Evolutionary conservation across 2,329 filamentous ascomycete genomes (phyloP).

Genomic region (Zasmidium citrigriseum): DNA sequence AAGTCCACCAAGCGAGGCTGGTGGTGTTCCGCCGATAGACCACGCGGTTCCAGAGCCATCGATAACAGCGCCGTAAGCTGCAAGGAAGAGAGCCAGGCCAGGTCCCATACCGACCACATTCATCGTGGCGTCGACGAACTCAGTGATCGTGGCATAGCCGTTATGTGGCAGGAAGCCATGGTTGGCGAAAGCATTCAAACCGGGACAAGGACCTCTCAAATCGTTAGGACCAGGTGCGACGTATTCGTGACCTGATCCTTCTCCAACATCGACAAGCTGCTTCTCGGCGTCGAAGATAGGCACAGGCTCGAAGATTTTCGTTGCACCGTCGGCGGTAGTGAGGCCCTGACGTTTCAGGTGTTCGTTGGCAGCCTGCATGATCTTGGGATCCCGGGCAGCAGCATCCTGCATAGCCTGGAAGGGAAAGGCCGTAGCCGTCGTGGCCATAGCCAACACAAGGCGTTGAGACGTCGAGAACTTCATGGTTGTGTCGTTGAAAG

Average conservation of each 20-base stretch:
- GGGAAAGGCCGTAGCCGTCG: not conserved
- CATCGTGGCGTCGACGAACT: conserved; percentile 33
- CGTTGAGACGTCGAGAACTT: not conserved
- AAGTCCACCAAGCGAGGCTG: conserved; percentile 8
- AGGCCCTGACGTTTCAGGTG: conserved; percentile 16
- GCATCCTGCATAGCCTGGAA: not conserved
- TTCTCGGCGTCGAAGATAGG: conserved; percentile 29
- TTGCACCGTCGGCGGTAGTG: conserved; percentile 18
- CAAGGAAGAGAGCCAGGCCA: conserved; percentile 34
- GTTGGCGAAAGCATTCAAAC: conserved; percentile 33
- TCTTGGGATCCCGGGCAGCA: not conserved
- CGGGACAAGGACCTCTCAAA: conserved; percentile 23
- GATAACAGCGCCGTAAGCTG: conserved; percentile 34
- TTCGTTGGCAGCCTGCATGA: not conserved
- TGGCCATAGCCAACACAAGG: not conserved
- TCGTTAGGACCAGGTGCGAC: conserved; percentile 29
- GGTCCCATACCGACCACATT: conserved; percentile 37
- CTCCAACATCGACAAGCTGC: conserved; percentile 29
- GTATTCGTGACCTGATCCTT: conserved; percentile 28
- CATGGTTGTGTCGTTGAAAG: not conserved
- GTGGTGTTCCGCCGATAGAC: conserved; percentile 34
- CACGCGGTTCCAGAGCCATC: conserved; percentile 33
- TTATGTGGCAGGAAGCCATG: conserved; percentile 34
- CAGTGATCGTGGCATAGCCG: conserved; percentile 33
- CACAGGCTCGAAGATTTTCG: conserved; percentile 21